phyloP scores from a whole-genome alignment of 2,329 filamentous ascomycete species.

The Mycosphaerella sp. region DNA sequence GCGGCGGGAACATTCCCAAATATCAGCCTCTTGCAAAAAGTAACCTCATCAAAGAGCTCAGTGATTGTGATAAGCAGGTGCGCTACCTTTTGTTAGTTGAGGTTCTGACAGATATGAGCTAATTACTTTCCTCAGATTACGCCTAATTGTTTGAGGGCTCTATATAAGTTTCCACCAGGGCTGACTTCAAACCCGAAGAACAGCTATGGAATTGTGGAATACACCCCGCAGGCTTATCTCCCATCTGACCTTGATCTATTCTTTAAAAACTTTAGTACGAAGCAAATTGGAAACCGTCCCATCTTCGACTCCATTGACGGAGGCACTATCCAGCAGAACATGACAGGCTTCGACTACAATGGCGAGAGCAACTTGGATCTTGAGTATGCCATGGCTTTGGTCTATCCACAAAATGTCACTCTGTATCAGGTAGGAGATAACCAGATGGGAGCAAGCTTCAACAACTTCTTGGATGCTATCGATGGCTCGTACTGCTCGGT shows the following conservation, averaged over 20 bases:
- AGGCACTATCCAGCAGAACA: constrained; percentile 20
- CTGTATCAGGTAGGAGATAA: constrained; percentile 43
- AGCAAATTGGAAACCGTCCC: constrained; percentile 21
- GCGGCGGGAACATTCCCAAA: constrained; percentile 13
- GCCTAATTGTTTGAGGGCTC: constrained; percentile 38
- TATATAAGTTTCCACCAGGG: constrained; percentile 39
- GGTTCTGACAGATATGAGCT: neutral
- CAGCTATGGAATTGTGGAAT: constrained; percentile 42
- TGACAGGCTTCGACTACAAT: constrained; percentile 31
- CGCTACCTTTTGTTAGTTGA: neutral
- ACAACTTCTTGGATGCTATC: constrained; percentile 41
- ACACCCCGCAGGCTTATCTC: constrained; percentile 37
- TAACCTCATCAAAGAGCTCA: constrained; percentile 11
- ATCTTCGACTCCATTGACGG: constrained; percentile 25
- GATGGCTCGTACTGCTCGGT: constrained; percentile 39
- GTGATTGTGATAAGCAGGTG: constrained; percentile 17
- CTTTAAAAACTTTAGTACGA: constrained; percentile 14
- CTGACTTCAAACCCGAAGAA: constrained; percentile 33
- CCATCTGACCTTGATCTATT: constrained; percentile 39
- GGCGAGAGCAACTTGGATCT: constrained; percentile 52
- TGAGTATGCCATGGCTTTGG: constrained; percentile 49
- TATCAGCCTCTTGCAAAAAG: constrained; percentile 11
- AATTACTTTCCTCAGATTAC: constrained; percentile 27
- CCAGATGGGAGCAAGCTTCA: constrained; percentile 27
- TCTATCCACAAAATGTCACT: constrained; percentile 44